Base-by-base conservation (phyloP, 768 basidiomycete species). In the Agaricus blazei region DNA sequence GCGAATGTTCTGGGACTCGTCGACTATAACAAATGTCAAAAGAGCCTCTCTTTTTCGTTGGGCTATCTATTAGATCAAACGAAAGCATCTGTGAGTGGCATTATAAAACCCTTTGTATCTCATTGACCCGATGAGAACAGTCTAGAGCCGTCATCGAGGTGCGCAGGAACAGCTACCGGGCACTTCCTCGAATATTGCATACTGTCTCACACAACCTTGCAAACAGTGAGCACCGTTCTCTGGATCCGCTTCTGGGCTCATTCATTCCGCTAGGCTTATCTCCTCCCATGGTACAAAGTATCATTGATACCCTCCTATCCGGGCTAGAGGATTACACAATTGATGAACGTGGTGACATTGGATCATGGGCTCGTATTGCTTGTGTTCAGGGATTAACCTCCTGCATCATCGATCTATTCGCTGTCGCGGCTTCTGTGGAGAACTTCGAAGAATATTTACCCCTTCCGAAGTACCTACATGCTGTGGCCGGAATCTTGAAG, bases 321-420 rank as follows among this genome's bases (percentile, higher is more conserved):
- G 94, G 92, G 3, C 70, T 99, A 51, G 76, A 82, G 19, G 95
- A 99, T 72, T 99, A 98, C 65, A 88, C 91, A 4, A 84, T 82
- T 47, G 96, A 99, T 66, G 90, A 97, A 66, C 85, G 96, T 60
- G 96, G 96, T 3, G 97, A 99, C 65, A 88, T 99, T 37, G 96
- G 96, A 41, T 98, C 96, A 2, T 97, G 94, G 93, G 80, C 94
- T 50, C 89, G 96, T 59, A 79, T 89, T 6, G 83, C 84, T 2
- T 90, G 87, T 62, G 78, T 94, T 49, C 75, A 75, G 45, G 87
- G 87, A 9, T 70, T 94, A 53, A 75, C 82, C 15, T 70, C 74
- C 7, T 69, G 84, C 56, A 72, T 80, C 43, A 72, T 77, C 62
- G 71, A 79, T 26, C 63, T 91, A 3, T 75, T 88, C 60, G 62